These are phyloP conservation scores for Fragaria vesca DNA, from an alignment of 306 rosid genomes.

Conservation along the genomic window DNA sequence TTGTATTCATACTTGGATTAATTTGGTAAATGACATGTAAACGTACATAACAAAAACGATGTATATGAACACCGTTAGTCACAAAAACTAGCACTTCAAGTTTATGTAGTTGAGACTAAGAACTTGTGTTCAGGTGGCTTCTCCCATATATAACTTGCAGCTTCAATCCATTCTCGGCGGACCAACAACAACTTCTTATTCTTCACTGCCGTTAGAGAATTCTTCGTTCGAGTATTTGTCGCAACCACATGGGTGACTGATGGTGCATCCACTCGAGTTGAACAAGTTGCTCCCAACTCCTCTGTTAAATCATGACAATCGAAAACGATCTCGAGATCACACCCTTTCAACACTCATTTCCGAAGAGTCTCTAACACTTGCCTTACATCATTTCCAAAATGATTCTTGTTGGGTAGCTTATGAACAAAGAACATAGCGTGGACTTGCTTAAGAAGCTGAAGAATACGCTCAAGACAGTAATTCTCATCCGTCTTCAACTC, in stretches of 20 bases:
- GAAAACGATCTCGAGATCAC: too few relatives aligned
- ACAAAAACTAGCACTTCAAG: too few relatives aligned
- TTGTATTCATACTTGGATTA: too few relatives aligned
- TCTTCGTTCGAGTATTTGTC: neutral
- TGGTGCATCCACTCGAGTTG: neutral
- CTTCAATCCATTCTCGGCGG: neutral
- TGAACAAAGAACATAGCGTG: conserved; percentile 37
- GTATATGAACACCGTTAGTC: too few relatives aligned
- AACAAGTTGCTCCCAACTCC: neutral
- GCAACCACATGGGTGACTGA: neutral
- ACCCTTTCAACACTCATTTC: too few relatives aligned
- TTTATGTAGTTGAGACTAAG: neutral
- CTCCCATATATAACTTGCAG: neutral
- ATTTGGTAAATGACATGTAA: too few relatives aligned
- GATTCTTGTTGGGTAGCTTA: too few relatives aligned
- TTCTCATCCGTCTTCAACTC: neutral
- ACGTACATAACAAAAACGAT: too few relatives aligned
- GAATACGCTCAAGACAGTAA: conserved; percentile 58
- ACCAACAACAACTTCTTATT: neutral
- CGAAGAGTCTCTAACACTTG: too few relatives aligned
- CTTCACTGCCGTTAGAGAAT: neutral
- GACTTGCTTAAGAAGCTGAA: conserved; percentile 61
- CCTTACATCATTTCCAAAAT: too few relatives aligned
- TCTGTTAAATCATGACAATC: neutral
- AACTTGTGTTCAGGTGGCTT: neutral